A percentile compares a stretch with the other conserved stretches of the same genome.
phyloP scores from a whole-genome alignment of 176 grass and related monocot species.

The Triticum dicoccoides region DNA sequence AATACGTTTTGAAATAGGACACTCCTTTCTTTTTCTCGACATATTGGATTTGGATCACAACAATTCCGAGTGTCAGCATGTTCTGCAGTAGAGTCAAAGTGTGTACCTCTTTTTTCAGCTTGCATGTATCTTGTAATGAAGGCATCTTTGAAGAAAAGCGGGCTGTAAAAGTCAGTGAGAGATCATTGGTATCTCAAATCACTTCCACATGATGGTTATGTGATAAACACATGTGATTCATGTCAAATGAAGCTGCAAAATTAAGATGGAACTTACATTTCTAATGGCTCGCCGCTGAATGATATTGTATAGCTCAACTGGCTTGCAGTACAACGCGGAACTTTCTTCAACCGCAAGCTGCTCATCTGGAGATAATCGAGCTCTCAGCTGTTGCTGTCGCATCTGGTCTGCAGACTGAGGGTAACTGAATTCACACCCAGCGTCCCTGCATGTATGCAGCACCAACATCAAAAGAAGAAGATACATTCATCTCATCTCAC shows the following conservation, averaged over 20 bases:
- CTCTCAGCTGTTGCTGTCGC: slow-evolving; percentile 57
- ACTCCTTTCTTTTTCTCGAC: slow-evolving; percentile 1
- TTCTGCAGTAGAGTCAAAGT: not conserved
- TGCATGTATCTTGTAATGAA: slow-evolving; percentile 84
- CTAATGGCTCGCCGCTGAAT: slow-evolving; percentile 67
- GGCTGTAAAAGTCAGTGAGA: slow-evolving; percentile 50
- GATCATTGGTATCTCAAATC: slow-evolving; percentile 29
- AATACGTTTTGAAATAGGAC: not conserved
- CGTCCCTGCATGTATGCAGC: slow-evolving; percentile 39
- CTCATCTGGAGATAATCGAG: slow-evolving; percentile 61
- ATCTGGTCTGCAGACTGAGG: slow-evolving; percentile 48
- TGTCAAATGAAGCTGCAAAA: not conserved
- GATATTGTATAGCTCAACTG: slow-evolving; percentile 93
- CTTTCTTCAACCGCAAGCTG: slow-evolving; percentile 82
- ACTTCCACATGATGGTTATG: slow-evolving; percentile 32
- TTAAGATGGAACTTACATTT: slow-evolving; percentile 59
- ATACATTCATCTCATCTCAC: not conserved
- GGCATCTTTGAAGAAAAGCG: slow-evolving; percentile 81
- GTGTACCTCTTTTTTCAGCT: slow-evolving; percentile 82
- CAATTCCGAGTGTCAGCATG: not conserved
- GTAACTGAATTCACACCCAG: slow-evolving; percentile 38
- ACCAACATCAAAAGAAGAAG: not conserved
- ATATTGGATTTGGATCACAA: slow-evolving; percentile 7
- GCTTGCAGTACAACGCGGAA: slow-evolving; percentile 79
- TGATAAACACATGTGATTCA: not conserved